Evolutionary conservation across 371 early-diverging fungal species (phyloP), one percentile per base, ranked within the genome.

Genomic region (Gilbertella persicaria): DNA sequence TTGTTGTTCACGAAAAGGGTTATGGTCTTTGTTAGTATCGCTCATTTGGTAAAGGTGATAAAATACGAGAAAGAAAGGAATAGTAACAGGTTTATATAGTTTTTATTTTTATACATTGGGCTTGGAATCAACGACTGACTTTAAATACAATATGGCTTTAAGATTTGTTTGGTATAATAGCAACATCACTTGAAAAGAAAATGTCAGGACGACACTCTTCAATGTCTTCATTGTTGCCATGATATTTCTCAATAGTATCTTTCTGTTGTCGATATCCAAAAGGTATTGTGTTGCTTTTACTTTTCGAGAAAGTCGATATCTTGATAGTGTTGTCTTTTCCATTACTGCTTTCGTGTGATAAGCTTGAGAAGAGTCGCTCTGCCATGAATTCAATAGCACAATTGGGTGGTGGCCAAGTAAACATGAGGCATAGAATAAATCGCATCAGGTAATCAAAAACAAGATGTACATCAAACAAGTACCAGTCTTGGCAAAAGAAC

Each of bases 401-500:
- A 16, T 36, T 14, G 3, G 56, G 53, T 5, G 62, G 56, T 44
- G 61, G 30, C 47, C 46, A 61, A 16, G 55, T 51, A 35, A 55
- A 55, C 50, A 54, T 55, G 4, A 62, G 43, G 20, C 62, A 62
- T 10, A 62, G 21, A 14, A 55, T 16, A 28, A 55, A 62, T 28
- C 61, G 35, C 33, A 50, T 20, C 4, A 40, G 6, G 28, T 61
- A 61, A 35, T 61, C 61, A 16, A 44, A 28, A 5, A 50, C 50
- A 5, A 62, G 45, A 41, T 55, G 36, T 6, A 33, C 45, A 2
- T n/a, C 16, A 24, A 55, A 52, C 17, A 36, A 45, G 1, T 48
- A 43, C 56, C 55, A 62, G 8, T 26, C 47, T 23, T 36, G 28
- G 33, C 29, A 45, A 17, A 62, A 55, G 28, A 62, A 62, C 62